These are phyloP conservation scores for Penicillium digitatum DNA, from an alignment of 2,329 filamentous ascomycete genomes.

Conservation along the genomic window DNA sequence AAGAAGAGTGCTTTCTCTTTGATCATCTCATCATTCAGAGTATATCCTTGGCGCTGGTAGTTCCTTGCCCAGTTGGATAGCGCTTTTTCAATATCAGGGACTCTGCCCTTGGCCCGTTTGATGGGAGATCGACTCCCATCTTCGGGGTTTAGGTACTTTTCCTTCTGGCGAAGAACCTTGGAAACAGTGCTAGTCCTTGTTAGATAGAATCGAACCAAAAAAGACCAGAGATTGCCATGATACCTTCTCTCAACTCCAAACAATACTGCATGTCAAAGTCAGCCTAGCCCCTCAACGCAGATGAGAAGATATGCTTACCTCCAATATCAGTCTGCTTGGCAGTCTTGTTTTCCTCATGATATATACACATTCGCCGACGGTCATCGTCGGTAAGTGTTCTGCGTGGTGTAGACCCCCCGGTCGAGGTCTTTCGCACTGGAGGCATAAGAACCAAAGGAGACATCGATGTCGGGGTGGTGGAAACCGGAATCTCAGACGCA, in stretches of 20 bases:
- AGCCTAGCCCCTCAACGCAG: slow-evolving; percentile 11
- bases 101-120: slow-evolving; percentile 79
- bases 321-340: slow-evolving; percentile 97
- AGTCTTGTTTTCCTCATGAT: slow-evolving; percentile 82
- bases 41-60: slow-evolving; percentile 68
- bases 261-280: slow-evolving; percentile 53
- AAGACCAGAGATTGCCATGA: slow-evolving; percentile 8
- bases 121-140: slow-evolving; percentile 74
- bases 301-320: slow-evolving; percentile 50
- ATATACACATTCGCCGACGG: slow-evolving; percentile 87
- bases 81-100: slow-evolving; percentile 86
- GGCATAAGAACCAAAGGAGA: slow-evolving; percentile 48
- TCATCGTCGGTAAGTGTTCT: slow-evolving; percentile 90
- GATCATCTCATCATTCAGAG: slow-evolving; percentile 75
- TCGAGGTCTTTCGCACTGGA: slow-evolving; percentile 37
- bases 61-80: slow-evolving; percentile 84
- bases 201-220: slow-evolving; percentile 16
- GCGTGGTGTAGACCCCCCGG: slow-evolving; percentile 60
- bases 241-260: slow-evolving; percentile 99
- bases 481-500: slow-evolving; percentile 56
- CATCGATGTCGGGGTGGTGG: slow-evolving; percentile 51
- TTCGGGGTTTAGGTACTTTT: slow-evolving; percentile 82
- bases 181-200: slow-evolving; percentile 76
- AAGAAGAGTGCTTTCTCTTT: slow-evolving; percentile 81
- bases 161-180: slow-evolving; percentile 89